A percentile compares a stretch with the other conserved stretches of the same genome.
Evolutionary conservation across 768 basidiomycete species (phyloP).

Genomic region (Xerocomellus chrysenteron): DNA sequence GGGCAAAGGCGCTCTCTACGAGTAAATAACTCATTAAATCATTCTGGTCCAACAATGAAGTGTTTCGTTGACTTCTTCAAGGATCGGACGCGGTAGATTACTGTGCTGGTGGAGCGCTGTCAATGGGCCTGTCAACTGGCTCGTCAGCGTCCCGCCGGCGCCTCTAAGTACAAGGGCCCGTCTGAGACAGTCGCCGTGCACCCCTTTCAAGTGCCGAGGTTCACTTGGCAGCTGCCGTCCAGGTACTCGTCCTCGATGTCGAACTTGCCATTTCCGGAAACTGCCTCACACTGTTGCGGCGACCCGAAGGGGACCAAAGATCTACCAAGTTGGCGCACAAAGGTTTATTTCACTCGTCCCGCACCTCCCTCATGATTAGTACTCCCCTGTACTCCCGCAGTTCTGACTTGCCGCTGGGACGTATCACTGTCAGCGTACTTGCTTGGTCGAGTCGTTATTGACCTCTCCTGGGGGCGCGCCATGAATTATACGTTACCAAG

Average conservation of each 20-base stretch:
- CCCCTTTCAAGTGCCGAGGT: background rate
- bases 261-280: conserved; percentile 9
- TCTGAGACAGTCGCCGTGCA: conserved; percentile 3
- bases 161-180: background rate
- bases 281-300: background rate
- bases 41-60: conserved; percentile 11
- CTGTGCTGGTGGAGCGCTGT: conserved; percentile 1
- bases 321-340: background rate
- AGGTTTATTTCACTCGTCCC: background rate
- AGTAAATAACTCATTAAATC: background rate
- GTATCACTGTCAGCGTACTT: background rate
- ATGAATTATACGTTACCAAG: background rate
- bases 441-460: background rate
- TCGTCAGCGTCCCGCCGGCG: background rate
- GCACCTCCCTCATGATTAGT: no score
- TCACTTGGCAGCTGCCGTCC: background rate
- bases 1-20: background rate
- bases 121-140: background rate
- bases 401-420: background rate
- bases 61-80: background rate
- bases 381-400: background rate
- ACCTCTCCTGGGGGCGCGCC: background rate
- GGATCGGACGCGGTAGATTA: background rate
- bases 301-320: no score
- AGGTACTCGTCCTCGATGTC: conserved; percentile 10